These are phyloP conservation scores for Pythium insidiosum DNA, from an alignment of 352 stramenopile genomes.

Conservation along the genomic window DNA sequence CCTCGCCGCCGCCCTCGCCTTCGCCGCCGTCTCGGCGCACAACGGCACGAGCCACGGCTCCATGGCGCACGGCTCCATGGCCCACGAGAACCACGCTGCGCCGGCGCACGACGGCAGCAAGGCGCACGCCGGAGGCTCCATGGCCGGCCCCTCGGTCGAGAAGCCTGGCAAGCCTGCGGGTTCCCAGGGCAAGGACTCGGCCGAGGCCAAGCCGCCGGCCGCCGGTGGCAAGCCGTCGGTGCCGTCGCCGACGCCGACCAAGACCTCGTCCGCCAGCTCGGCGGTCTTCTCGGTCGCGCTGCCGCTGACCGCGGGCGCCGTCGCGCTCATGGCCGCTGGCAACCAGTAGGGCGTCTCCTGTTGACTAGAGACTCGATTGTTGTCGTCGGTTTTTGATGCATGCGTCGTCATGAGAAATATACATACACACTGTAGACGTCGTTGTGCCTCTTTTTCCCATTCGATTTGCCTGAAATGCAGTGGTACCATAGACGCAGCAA, in stretches of 20 bases:
- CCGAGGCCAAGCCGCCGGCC: not conserved
- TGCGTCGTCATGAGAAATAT: too few relatives aligned
- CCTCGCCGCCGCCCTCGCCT: conserved; percentile 1
- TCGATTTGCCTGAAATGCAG: too few relatives aligned
- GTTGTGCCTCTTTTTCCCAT: too few relatives aligned
- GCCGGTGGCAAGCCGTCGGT: too few relatives aligned
- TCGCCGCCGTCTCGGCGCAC: conserved; percentile 4
- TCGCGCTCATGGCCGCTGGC: conserved; percentile 3
- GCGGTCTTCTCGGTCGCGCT: conserved; percentile 14
- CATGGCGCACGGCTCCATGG: not conserved
- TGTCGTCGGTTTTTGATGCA: not conserved
- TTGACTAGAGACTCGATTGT: not conserved
- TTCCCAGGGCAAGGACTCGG: too few relatives aligned
- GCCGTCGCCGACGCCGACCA: not conserved
- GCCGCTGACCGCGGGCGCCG: conserved; percentile 6
- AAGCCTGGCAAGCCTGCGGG: too few relatives aligned
- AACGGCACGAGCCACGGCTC: conserved; percentile 5
- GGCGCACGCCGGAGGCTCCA: not conserved
- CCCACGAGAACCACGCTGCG: not conserved
- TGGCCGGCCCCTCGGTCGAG: not conserved
- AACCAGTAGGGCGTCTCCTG: not conserved
- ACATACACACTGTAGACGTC: too few relatives aligned
- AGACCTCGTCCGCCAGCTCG: too few relatives aligned
- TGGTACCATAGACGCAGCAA: too few relatives aligned
- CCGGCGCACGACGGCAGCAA: not conserved